Evolutionary conservation across 176 grass and related monocot species (phyloP).

Genomic region (Oryza australiensis): DNA sequence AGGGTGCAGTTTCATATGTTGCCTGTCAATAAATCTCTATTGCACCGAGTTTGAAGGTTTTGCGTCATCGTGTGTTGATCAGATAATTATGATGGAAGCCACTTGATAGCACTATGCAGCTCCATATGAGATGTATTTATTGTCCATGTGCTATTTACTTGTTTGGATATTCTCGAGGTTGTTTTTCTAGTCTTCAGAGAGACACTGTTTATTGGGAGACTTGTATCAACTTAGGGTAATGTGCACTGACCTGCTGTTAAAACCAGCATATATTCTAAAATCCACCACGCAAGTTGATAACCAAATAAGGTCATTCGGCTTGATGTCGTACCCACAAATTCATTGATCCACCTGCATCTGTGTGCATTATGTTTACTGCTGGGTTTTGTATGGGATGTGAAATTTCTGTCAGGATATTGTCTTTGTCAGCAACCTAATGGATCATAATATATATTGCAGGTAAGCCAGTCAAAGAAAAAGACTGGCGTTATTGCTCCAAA

Average conservation of each 20-base stretch:
- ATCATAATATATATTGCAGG: constrained; percentile 49
- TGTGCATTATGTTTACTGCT: constrained; percentile 2
- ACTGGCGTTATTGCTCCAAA: constrained; percentile 97
- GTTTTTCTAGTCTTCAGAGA: neutral
- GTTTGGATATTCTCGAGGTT: neutral
- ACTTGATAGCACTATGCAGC: neutral
- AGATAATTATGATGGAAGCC: constrained; percentile 7
- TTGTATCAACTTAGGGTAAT: constrained; percentile 23
- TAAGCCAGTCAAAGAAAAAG: constrained; percentile 97
- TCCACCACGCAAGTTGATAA: neutral
- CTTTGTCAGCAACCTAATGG: neutral
- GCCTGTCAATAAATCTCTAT: constrained; percentile 2
- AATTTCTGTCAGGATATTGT: constrained; percentile 4
- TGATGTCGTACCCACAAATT: neutral
- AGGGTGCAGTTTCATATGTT: neutral
- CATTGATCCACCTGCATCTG: constrained; percentile 9
- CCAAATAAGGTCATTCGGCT: neutral
- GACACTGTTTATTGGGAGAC: neutral
- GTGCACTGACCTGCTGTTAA: constrained; percentile 7
- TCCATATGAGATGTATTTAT: neutral
- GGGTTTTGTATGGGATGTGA: constrained; percentile 21
- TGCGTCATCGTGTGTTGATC: neutral
- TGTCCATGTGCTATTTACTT: neutral
- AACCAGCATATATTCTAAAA: neutral
- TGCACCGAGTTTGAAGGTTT: neutral